Evolutionary conservation across 306 rosid species (phyloP).

Genomic region (Boehmeria nivea): DNA sequence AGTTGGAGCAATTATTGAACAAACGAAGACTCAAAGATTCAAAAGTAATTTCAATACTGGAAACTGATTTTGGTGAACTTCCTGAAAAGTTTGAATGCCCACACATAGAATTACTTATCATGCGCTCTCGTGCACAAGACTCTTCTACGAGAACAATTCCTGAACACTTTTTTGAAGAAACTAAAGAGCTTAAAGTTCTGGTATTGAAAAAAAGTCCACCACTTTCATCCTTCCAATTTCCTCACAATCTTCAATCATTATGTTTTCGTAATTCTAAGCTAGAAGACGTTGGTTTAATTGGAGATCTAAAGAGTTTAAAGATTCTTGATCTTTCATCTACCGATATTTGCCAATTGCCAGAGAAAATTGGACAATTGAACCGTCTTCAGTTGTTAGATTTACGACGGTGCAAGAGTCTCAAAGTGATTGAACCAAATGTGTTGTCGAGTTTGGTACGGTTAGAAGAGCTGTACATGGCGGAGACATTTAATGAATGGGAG

Average conservation of each 20-base stretch:
- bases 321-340: fast-evolving
- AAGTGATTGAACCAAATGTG: not conserved
- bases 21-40: no score
- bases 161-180: not conserved
- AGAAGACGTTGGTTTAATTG: not conserved
- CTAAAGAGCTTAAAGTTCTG: slow-evolving; percentile 4
- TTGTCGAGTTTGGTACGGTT: slow-evolving; percentile 7
- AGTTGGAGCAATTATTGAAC: no score
- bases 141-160: not conserved
- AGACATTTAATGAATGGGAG: slow-evolving; percentile 4
- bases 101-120: fast-evolving
- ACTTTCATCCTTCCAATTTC: not conserved
- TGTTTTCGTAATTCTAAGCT: not conserved
- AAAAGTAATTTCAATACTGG: no score
- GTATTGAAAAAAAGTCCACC: fast-evolving
- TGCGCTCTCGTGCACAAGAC: not conserved
- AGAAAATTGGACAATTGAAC: not conserved
- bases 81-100: no score
- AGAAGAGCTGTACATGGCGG: slow-evolving; percentile 4
- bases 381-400: slow-evolving; percentile 12
- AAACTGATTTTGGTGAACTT: no score
- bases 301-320: not conserved
- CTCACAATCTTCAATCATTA: not conserved
- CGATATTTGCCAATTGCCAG: not conserved
- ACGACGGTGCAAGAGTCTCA: not conserved